Percentiles rank a stretch among this genome's conserved stretches.
These are phyloP conservation scores for Lentinula sp. DNA, from an alignment of 768 basidiomycete genomes.

Conservation along the genomic window DNA sequence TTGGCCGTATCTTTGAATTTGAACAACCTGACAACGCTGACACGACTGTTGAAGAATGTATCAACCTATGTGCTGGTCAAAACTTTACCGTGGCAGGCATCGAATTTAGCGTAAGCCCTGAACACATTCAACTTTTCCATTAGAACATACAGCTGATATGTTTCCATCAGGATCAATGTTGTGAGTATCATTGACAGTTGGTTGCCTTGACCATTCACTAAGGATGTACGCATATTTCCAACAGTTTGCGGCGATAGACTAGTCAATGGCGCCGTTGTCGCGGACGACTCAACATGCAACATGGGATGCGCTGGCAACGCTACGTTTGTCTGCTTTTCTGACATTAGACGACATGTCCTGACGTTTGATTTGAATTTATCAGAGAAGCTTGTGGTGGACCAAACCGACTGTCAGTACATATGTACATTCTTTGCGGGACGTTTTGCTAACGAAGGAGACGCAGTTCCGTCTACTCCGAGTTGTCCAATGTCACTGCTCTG, in stretches of 20 bases:
- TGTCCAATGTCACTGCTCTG: slow-evolving; percentile 40
- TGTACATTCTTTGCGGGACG: background rate
- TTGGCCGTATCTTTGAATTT: slow-evolving; percentile 54
- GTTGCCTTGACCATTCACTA: background rate
- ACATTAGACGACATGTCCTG: background rate
- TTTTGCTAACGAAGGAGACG: background rate
- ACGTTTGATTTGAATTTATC: background rate
- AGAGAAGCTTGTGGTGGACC: slow-evolving; percentile 72
- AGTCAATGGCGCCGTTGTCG: slow-evolving; percentile 50
- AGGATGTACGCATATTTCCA: background rate
- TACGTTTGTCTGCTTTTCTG: slow-evolving; percentile 33
- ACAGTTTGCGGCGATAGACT: slow-evolving; percentile 71
- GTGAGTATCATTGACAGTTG: slow-evolving; percentile 22
- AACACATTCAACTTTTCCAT: background rate
- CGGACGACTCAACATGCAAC: slow-evolving; percentile 49
- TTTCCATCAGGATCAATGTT: slow-evolving; percentile 31
- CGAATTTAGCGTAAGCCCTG: slow-evolving; percentile 52
- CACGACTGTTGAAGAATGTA: slow-evolving; percentile 60
- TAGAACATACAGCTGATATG: slow-evolving; percentile 2
- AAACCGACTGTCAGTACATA: slow-evolving; percentile 36
- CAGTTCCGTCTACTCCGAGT: slow-evolving; percentile 55
- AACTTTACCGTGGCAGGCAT: slow-evolving; percentile 64
- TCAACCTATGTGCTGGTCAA: slow-evolving; percentile 45
- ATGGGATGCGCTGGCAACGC: slow-evolving; percentile 71
- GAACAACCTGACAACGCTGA: slow-evolving; percentile 26